Percentiles rank a stretch among this genome's conserved stretches.
Evolutionary conservation across 495 filamentous ascomycete species (phyloP).

Genomic region (Xylaria palmicola): DNA sequence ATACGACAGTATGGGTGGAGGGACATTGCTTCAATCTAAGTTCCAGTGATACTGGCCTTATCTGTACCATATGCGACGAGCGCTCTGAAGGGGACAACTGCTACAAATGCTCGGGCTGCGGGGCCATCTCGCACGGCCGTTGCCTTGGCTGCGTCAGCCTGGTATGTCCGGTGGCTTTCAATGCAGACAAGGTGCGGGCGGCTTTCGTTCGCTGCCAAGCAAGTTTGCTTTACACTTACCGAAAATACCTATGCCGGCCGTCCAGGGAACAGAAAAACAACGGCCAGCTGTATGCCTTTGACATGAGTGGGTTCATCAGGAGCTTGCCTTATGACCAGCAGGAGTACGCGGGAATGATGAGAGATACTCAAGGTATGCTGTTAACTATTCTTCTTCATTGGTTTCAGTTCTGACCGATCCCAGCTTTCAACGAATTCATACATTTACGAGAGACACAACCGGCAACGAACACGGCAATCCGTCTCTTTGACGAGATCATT

Average conservation of each 20-base stretch:
- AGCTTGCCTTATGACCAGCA: slow-evolving; percentile 89
- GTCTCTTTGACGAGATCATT: slow-evolving; percentile 94
- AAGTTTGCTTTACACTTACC: slow-evolving; percentile 92
- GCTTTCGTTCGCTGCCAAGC: slow-evolving; percentile 94
- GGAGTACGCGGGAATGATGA: slow-evolving; percentile 82
- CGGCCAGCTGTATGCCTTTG: slow-evolving; percentile 86
- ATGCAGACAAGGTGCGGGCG: slow-evolving; percentile 83
- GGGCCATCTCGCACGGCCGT: slow-evolving; percentile 71
- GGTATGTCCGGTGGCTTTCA: slow-evolving; percentile 87
- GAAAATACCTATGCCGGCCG: slow-evolving; percentile 75
- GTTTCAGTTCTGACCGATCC: slow-evolving; percentile 16
- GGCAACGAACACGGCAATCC: slow-evolving; percentile 61
- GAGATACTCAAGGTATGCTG: slow-evolving; percentile 85
- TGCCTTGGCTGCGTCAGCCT: slow-evolving; percentile 80
- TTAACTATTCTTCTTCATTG: neutral
- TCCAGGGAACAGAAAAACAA: slow-evolving; percentile 79
- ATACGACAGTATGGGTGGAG: slow-evolving; percentile 87
- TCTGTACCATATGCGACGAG: slow-evolving; percentile 88
- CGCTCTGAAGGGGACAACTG: slow-evolving; percentile 80
- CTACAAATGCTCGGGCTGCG: slow-evolving; percentile 81
- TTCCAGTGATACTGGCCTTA: slow-evolving; percentile 61
- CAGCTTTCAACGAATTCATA: slow-evolving; percentile 95
- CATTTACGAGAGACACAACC: slow-evolving; percentile 77
- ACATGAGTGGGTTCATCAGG: slow-evolving; percentile 89
- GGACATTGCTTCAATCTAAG: slow-evolving; percentile 85